A percentile compares a stretch with the other conserved stretches of the same genome.
Conservation (phyloP, 345 rosid species). For the Populus tremula region DNA sequence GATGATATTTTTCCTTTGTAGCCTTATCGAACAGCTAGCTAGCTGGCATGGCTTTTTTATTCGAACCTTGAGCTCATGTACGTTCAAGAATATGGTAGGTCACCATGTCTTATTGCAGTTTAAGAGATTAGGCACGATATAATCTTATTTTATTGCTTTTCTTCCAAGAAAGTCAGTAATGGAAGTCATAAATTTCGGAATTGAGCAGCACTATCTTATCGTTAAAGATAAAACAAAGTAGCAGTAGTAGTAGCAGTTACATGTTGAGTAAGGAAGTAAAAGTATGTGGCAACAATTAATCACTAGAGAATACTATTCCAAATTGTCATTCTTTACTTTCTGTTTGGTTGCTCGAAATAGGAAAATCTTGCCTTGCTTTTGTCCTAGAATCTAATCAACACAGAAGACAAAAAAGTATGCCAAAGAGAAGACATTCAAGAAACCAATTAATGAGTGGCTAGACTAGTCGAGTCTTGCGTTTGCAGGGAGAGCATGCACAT, state of each 20-base stretch:
- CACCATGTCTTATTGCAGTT: constrained; percentile 6
- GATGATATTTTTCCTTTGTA: not conserved
- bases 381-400: not conserved
- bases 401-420: not conserved
- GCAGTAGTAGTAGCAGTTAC: not conserved
- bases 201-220: not conserved
- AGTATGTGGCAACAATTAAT: not conserved
- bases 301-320: not conserved
- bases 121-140: not conserved
- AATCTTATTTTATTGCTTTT: not conserved
- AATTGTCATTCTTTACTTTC: not conserved
- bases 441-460: not conserved
- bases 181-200: constrained; percentile 20
- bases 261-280: not conserved
- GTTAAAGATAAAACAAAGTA: not conserved
- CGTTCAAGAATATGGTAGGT: constrained; percentile 30
- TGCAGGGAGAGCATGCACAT: not conserved
- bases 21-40: constrained; percentile 7
- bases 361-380: not conserved
- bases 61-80: constrained; percentile 54
- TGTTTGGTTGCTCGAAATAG: not conserved
- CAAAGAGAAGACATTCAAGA: not conserved
- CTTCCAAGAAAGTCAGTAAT: not conserved
- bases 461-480: not conserved
- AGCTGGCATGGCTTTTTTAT: constrained; percentile 21